These are phyloP conservation scores for Psilocybe cubensis DNA, from an alignment of 768 basidiomycete species.

Conservation along the genomic window DNA sequence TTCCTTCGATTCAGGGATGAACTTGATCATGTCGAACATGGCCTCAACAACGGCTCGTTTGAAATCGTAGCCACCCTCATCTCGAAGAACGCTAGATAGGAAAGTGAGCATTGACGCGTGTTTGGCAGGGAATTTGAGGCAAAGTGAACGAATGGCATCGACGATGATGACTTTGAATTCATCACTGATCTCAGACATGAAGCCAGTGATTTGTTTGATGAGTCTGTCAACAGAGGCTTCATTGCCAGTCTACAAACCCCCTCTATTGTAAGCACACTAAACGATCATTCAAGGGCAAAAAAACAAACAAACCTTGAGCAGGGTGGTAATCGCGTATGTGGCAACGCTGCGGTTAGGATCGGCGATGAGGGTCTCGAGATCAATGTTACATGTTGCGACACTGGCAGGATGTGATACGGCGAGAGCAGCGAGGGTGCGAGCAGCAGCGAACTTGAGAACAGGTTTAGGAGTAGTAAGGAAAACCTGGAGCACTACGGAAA, in stretches of 20 bases:
- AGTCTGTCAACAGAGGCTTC: conserved; percentile 98
- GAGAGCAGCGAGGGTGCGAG: conserved; percentile 90
- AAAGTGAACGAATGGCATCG: conserved; percentile 96
- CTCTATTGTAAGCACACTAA: conserved; percentile 6
- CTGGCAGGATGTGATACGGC: conserved; percentile 84
- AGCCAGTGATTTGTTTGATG: conserved; percentile 98
- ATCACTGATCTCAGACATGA: conserved; percentile 99
- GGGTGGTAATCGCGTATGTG: conserved; percentile 97
- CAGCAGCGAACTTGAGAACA: conserved; percentile 95
- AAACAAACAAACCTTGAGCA: conserved; percentile 81
- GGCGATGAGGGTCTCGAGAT: conserved; percentile 95
- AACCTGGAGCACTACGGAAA: conserved; percentile 77
- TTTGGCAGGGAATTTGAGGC: conserved; percentile 98
- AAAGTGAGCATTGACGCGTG: conserved; percentile 97
- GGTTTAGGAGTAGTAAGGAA: conserved; percentile 97
- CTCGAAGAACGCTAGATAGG: conserved; percentile 93
- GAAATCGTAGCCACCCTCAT: conserved; percentile 99
- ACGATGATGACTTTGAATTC: conserved; percentile 99
- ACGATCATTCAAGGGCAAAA: background rate
- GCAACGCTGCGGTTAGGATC: conserved; percentile 96
- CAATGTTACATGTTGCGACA: conserved; percentile 93
- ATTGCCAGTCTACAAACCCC: conserved; percentile 84
- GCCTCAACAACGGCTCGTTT: conserved; percentile 99
- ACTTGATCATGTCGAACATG: conserved; percentile 99
- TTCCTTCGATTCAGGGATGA: conserved; percentile 93